Evolutionary conservation across 2,329 filamentous ascomycete species (phyloP).

Genomic region (Diplodia corticola): DNA sequence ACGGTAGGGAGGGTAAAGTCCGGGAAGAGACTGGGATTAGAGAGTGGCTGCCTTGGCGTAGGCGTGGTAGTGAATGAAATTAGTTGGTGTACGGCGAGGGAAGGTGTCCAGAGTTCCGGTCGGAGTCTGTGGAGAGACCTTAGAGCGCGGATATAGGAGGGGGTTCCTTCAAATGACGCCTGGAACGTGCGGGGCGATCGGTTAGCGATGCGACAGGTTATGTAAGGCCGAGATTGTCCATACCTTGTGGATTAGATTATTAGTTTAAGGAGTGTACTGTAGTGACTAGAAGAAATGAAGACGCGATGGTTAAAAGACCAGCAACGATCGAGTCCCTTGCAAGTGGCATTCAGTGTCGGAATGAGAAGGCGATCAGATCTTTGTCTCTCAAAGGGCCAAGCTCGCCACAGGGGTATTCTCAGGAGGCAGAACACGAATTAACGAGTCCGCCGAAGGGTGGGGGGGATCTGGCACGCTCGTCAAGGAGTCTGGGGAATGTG

Average conservation of each 20-base stretch:
- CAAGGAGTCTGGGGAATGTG: conserved; percentile 48
- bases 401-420: conserved; percentile 36
- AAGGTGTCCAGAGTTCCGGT: conserved; percentile 24
- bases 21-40: conserved; percentile 44
- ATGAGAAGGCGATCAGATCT: conserved; percentile 38
- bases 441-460: conserved; percentile 50
- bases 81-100: conserved; percentile 50
- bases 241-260: conserved; percentile 54
- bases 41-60: conserved; percentile 53
- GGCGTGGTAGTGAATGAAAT: conserved; percentile 56
- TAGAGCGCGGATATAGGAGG: conserved; percentile 33
- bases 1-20: conserved; percentile 46
- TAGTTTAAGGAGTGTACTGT: conserved; percentile 42
- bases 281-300: conserved; percentile 37
- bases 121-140: conserved; percentile 33
- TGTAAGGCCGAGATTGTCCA: conserved; percentile 33
- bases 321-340: conserved; percentile 40
- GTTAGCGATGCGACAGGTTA: conserved; percentile 24
- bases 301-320: conserved; percentile 35
- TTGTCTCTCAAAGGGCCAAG: conserved; percentile 36
- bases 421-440: conserved; percentile 54
- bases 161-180: conserved; percentile 22
- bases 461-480: conserved; percentile 37
- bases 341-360: conserved; percentile 47
- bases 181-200: conserved; percentile 21